Base-by-base conservation (phyloP, 2,329 filamentous ascomycete genomes). In the Cercospora zeae-maydis region DNA sequence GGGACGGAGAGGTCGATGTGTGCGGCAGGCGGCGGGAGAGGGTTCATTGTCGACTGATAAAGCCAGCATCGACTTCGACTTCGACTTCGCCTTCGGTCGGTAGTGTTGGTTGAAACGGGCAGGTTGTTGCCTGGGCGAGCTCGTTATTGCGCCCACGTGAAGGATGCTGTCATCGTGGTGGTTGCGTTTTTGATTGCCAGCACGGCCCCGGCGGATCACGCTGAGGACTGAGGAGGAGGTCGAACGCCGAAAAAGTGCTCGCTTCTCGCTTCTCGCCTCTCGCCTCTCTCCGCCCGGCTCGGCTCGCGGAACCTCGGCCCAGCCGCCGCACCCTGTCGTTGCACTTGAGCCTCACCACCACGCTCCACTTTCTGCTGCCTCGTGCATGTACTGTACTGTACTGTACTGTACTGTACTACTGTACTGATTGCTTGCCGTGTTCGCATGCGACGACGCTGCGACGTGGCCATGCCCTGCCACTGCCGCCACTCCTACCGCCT, bases 21-120 rank as follows among this genome's bases (percentile, higher is more conserved):
- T 36, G 56, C 37, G n/a, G 37, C 21, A 21, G 30, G 11, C 37
- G n/a, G 30, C 39, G 27, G 24, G 13, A 54, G 51, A 8, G 33
- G 52, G 42, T 30, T 39, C 63, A 65, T 65, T 52, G 33, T 62
- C 39, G 59, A 19, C 42, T 37, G 58, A 57, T 30, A 39, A 27
- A n/a, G n/a, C n/a, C n/a, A n/a, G n/a, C n/a, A n/a, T n/a, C n/a
- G n/a, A n/a, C n/a, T n/a, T n/a, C n/a, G n/a, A n/a, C n/a, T n/a
- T n/a, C n/a, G n/a, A n/a, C n/a, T n/a, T n/a, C n/a, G n/a, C n/a
- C n/a, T n/a, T n/a, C n/a, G n/a, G n/a, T n/a, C n/a, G n/a, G n/a
- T n/a, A n/a, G 34, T 37, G 34, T n/a, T 27, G 36, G 36, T 57
- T 27, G 36, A 34, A 58, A 42, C 16, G 27, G 37, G 55, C 55